Evolutionary conservation across 352 stramenopile species (phyloP).

Genomic region (Lagenidium sp.): DNA sequence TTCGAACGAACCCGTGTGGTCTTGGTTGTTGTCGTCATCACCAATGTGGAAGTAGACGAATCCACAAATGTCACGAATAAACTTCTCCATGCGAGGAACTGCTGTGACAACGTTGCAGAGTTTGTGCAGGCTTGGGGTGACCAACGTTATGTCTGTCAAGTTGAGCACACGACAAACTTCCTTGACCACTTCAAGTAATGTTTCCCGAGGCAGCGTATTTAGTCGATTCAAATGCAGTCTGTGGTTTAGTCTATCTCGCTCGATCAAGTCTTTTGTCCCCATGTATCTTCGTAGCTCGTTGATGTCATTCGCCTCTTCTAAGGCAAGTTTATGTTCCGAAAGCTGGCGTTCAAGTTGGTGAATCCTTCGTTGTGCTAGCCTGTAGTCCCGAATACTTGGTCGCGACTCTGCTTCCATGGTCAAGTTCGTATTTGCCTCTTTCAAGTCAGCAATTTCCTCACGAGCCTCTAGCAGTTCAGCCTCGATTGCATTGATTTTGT

Average conservation of each 20-base stretch:
- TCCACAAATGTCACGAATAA: constrained; percentile 78
- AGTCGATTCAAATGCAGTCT: constrained; percentile 68
- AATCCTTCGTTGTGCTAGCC: constrained; percentile 57
- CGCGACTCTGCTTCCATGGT: constrained; percentile 64
- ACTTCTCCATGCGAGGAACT: constrained; percentile 79
- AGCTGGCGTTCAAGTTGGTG: constrained; percentile 72
- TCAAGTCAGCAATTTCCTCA: constrained; percentile 58
- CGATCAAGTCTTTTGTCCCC: constrained; percentile 71
- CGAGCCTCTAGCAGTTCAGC: constrained; percentile 49
- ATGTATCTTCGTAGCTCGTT: constrained; percentile 77
- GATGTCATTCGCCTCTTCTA: constrained; percentile 69
- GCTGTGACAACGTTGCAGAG: constrained; percentile 70
- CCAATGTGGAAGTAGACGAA: constrained; percentile 52
- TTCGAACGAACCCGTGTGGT: constrained; percentile 27
- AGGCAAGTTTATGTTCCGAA: constrained; percentile 52
- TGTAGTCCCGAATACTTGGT: constrained; percentile 78
- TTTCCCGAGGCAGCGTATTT: constrained; percentile 69
- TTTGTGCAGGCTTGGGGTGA: constrained; percentile 70
- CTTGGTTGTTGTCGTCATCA: constrained; percentile 13
- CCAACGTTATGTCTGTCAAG: constrained; percentile 75
- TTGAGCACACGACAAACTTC: constrained; percentile 76
- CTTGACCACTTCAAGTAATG: constrained; percentile 71
- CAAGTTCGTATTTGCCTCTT: constrained; percentile 78
- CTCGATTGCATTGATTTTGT: constrained; percentile 72
- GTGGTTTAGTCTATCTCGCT: constrained; percentile 72